Percentiles rank a stretch among this genome's conserved stretches.
Conservation (phyloP, 352 stramenopile genomes). For the Bremia lactucae region DNA sequence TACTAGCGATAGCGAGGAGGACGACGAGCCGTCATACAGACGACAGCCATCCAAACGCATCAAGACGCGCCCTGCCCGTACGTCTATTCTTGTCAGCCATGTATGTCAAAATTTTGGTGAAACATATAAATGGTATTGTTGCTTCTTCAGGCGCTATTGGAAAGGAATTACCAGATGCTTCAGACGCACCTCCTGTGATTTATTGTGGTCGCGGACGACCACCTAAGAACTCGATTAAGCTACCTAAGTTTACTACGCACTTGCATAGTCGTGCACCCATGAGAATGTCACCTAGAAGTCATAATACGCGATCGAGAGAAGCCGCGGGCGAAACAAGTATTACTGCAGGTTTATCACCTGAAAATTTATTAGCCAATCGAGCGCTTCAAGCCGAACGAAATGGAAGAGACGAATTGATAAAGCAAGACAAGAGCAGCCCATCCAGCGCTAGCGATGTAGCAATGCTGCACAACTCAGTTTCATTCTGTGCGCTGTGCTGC, state of each 20-base stretch:
- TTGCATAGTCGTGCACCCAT: constrained; percentile 5
- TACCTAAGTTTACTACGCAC: constrained; percentile 14
- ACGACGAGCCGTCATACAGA: constrained; percentile 12
- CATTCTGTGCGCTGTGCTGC: constrained; percentile 67
- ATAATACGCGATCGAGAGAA: constrained; percentile 14
- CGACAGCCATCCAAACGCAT: constrained; percentile 19
- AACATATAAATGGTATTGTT: constrained; percentile 3
- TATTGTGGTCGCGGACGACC: constrained; percentile 31
- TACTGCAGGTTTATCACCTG: constrained; percentile 6
- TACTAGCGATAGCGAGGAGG: constrained; percentile 20
- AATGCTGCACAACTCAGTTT: constrained; percentile 29
- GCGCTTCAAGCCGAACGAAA: constrained; percentile 11
- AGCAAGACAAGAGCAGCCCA: constrained; percentile 44
- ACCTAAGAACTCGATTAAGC: constrained; percentile 37
- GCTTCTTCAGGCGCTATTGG: constrained; percentile 5
- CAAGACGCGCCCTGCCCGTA: constrained; percentile 18
- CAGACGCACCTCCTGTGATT: constrained; percentile 17
- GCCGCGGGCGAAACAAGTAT: constrained; percentile 8
- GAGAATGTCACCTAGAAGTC: constrained; percentile 20
- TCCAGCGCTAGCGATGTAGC: constrained; percentile 54
- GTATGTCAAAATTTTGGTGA: not conserved
- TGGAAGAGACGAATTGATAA: constrained; percentile 5
- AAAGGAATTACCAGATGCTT: constrained; percentile 14
- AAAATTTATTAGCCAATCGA: constrained; percentile 7
- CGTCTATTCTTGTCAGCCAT: too few relatives aligned